Base-by-base conservation (phyloP, 208 protist species). In the Tetramitus jugosus region DNA sequence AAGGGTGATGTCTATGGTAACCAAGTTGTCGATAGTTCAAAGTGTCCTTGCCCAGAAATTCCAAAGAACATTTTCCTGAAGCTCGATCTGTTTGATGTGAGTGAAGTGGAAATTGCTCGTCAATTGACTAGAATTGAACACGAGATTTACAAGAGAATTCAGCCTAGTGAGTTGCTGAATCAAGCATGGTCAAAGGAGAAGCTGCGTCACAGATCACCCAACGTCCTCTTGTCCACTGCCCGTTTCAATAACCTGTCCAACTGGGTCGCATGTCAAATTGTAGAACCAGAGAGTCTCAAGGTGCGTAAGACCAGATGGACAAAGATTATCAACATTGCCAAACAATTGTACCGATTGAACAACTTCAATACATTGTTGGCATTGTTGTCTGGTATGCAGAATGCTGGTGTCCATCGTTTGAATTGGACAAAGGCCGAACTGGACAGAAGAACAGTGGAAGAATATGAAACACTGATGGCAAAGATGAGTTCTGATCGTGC, bases 91-190 rank as follows among this genome's bases (percentile, higher is more conserved):
- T 49, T 8, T 10, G 64, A 71, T 13, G 49, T 71, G 43, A 33
- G 20, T 10, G 64, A 71, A 52, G 23, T 61, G 7, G 69, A 76
- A 40, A 10, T 76, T 2, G 69, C 69, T 2, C 3, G 37, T 10
- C 69, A 76, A 61, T 14, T 76, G 6, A 76, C 69, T n/a, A 40
- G 45, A 39, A 56, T 14, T 3, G 69, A 76, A 40, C 35, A 40
- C 6, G 77, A 61, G 6, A 20, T 78, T 39, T 80, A 29, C 31
- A 26, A 3, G 17, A 45, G 8, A 10, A 80, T 80, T 23, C 3
- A 80, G 31, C 79, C 79, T 6, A 7, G 3, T 53, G 79, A 81
- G 61, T 40, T 49, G 20, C 29, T 81, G 8, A 80, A 78, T 43
- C 31, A 65, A 40, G 26, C 56, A 23, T 81, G 79, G 79, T 42